These are phyloP conservation scores for Diplocarpon mali DNA, from an alignment of 2,329 filamentous ascomycete genomes.

Conservation along the genomic window DNA sequence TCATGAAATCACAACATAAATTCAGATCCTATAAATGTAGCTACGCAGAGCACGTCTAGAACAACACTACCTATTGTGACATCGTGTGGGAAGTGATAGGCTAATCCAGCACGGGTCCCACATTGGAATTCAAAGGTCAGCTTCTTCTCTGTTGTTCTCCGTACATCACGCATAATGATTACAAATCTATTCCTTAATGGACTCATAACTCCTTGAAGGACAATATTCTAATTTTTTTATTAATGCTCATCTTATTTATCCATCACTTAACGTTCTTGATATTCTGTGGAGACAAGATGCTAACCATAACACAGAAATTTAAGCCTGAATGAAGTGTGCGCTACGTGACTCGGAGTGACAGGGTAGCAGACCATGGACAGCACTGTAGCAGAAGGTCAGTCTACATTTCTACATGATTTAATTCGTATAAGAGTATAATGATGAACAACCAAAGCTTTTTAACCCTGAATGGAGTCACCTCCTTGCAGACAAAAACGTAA, in stretches of 20 bases:
- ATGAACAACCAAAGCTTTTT: conserved; percentile 31
- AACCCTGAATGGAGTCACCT: conserved; percentile 28
- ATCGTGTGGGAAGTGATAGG: conserved; percentile 5
- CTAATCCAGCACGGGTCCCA: conserved; percentile 3
- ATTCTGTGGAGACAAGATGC: no score
- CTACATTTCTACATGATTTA: conserved; percentile 8
- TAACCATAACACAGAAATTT: no score
- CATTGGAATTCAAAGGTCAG: conserved; percentile 18
- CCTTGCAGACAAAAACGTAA: conserved; percentile 28
- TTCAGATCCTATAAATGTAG: conserved; percentile 21
- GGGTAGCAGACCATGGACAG: no score
- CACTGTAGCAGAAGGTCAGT: conserved; percentile 16
- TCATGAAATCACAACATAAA: conserved; percentile 17
- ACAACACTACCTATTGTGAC: conserved; percentile 2
- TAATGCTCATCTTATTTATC: no score
- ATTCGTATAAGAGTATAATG: conserved; percentile 15
- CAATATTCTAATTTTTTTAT: conserved; percentile 33
- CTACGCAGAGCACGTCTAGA: conserved; percentile 13
- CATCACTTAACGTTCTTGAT: no score
- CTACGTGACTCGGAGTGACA: no score
- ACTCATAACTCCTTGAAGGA: conserved; percentile 28
- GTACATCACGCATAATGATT: conserved; percentile 25
- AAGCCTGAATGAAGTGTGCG: no score
- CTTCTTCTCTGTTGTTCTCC: conserved; percentile 9
- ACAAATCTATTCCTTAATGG: conserved; percentile 30